Base-by-base conservation (phyloP, 176 grass and related monocot species). In the Raddia guianensis region DNA sequence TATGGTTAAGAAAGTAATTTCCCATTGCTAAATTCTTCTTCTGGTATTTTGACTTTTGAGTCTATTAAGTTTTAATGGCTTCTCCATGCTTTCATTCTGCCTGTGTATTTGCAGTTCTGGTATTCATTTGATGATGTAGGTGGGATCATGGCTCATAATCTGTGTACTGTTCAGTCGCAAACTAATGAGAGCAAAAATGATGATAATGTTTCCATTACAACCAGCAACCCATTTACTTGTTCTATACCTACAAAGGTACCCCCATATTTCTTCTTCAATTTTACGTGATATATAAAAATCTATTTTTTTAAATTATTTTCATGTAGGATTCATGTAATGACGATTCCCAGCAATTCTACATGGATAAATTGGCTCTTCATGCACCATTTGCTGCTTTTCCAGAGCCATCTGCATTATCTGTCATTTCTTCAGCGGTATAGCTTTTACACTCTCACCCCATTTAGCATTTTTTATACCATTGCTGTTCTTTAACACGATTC, bases 71-170 rank as follows among this genome's bases (percentile, higher is more conserved):
- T 83, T 66, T 53, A 86, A 75, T 33, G n/a, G 10, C 15, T 62
- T 77, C 8, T 34, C 42, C 18, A 16, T 9, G 73, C n/a, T 66
- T 68, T 65, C 15, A 63, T 34, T 32, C 19, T 3, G 0, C 43
- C 9, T 74, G 15, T 79, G 55, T 70, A 48, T 83, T 90, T 83
- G 9, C 56, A 98, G 88, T 62, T 80, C 45, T 94, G 95, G 92
- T 61, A 94, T 82, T 78, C 88, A 49, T 98, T 92, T 86, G 92
- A 90, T 70, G 79, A 85, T 84, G 51, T 48, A 70, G 82, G 57
- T 82, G 78, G 61, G 68, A 37, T 47, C 10, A 14, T 88, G 78
- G 42, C 72, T 74, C 81, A 80, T 57, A 46, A 57, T 78, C 59
- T 13, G 48, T 50, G 14, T 12, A 35, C 35, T 74, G 63, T 62